Conservation (phyloP, 2,329 filamentous ascomycete genomes). For the Colletotrichum chrysophilum region DNA sequence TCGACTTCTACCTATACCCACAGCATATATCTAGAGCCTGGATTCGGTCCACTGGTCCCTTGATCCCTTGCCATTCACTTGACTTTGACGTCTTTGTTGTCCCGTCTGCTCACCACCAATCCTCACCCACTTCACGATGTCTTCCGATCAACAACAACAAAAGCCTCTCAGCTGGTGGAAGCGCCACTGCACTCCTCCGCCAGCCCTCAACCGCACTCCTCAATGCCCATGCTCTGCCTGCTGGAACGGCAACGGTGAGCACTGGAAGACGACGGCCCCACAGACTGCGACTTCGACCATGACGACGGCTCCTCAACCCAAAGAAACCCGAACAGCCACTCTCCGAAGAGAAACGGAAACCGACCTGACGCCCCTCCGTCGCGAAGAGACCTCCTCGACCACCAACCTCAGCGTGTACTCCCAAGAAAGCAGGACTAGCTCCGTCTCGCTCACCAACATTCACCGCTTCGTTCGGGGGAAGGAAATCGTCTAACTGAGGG, state of each 20-base stretch:
- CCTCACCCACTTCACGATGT: not conserved
- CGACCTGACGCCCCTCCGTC: slow-evolving; percentile 10
- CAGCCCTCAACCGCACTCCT: slow-evolving; percentile 37
- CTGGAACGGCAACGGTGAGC: slow-evolving; percentile 26
- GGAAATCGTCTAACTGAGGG: slow-evolving; percentile 14
- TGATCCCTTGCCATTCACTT: not conserved
- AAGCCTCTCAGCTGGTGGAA: slow-evolving; percentile 41
- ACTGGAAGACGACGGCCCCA: slow-evolving; percentile 15
- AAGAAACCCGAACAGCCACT: not conserved
- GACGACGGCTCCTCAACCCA: not conserved
- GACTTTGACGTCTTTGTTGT: not conserved
- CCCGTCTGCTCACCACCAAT: not conserved
- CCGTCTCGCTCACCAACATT: slow-evolving; percentile 2
- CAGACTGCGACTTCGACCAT: not conserved
- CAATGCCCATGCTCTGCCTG: slow-evolving; percentile 41
- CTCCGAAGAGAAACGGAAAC: slow-evolving; percentile 11
- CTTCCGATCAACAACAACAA: slow-evolving; percentile 17
- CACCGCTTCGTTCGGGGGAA: slow-evolving; percentile 6
- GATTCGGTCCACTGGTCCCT: not conserved
- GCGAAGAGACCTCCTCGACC: slow-evolving; percentile 6
- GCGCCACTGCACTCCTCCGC: slow-evolving; percentile 44
- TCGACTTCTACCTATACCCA: slow-evolving; percentile 7
- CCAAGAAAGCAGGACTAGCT: slow-evolving; percentile 9
- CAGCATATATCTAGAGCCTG: not conserved
- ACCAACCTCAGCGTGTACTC: slow-evolving; percentile 6